Evolutionary conservation across 352 stramenopile species (phyloP), one percentile per base, ranked within the genome.

Genomic region (Peronospora tabacina): DNA sequence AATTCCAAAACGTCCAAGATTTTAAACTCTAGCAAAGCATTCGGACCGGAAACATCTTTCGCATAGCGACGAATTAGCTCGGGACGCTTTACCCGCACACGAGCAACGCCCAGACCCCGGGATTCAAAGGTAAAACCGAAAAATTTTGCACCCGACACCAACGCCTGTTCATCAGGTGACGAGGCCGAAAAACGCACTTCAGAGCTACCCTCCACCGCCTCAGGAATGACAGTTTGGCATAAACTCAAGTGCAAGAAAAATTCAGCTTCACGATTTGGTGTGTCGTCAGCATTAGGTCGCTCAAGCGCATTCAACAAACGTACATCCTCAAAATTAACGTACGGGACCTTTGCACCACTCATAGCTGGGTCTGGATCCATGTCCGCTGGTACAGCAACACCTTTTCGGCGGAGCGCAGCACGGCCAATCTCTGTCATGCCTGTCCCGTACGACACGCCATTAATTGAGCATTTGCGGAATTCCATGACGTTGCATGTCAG

Each of bases 1-100:
- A 99, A 99, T 63, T 98, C 95, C 42, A 98, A 88, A 7, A 98
- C 80, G 5, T 96, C 91, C 42, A 98, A 61, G 35, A 98, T 78
- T 44, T 84, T 70, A 51, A 82, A 95, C 40, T 82, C 72, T 24
- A 81, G 43, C 38, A 87, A 43, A 53, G 75, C 67, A 28, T 64
- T 60, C 30, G 78, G 67, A 36, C 78, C 61, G 19, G 37, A 56
- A 3, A 20, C 39, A 13, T 43, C 49, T 26, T 58, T 70, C 1
- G 61, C 45, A 29, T 67, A 67, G 19, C 61, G 61, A 29, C 57
- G 44, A 40, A 70, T 63, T 36, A 70, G 22, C 3, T 66, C 62
- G 7, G 57, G 57, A 12, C 53, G 52, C 41, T 61, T 64, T 22
- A 91, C 49, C n/a, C 78, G 73, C 16, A 90, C 54, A 33, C 75